Evolutionary conservation across 2,329 filamentous ascomycete species (phyloP).

Genomic region (Ophiocordyceps camponoti-rufipedis): DNA sequence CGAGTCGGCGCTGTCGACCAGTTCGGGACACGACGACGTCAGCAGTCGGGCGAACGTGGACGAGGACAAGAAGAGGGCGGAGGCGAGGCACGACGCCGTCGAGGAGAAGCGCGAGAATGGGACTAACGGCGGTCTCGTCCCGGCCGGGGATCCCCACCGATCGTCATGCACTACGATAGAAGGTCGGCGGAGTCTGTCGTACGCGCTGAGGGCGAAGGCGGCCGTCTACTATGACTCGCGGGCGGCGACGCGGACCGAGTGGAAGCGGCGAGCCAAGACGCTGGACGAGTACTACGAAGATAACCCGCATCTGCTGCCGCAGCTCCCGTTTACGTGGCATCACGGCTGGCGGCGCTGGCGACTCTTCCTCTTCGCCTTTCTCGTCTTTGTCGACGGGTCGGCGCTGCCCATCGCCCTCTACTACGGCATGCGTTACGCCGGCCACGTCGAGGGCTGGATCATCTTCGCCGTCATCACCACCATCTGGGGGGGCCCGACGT

Average conservation of each 20-base stretch:
- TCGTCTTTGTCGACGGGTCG: conserved; percentile 26
- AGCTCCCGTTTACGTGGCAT: conserved; percentile 22
- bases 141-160: neutral
- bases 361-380: conserved; percentile 26
- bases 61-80: neutral
- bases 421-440: conserved; percentile 27
- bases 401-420: conserved; percentile 31
- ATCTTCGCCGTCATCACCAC: conserved; percentile 35
- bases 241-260: conserved; percentile 17
- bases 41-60: neutral
- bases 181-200: conserved; percentile 16
- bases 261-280: conserved; percentile 14
- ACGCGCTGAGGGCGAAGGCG: conserved; percentile 14
- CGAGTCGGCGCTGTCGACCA: conserved; percentile 5
- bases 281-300: conserved; percentile 21
- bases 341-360: conserved; percentile 21
- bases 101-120: neutral
- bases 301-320: conserved; percentile 18
- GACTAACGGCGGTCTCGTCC: neutral
- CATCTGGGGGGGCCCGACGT: conserved; percentile 36
- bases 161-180: neutral
- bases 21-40: neutral
- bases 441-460: conserved; percentile 18
- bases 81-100: neutral
- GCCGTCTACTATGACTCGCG: conserved; percentile 21